Conservation (phyloP, 2,329 filamentous ascomycete genomes). For the Macrophomina tecta region DNA sequence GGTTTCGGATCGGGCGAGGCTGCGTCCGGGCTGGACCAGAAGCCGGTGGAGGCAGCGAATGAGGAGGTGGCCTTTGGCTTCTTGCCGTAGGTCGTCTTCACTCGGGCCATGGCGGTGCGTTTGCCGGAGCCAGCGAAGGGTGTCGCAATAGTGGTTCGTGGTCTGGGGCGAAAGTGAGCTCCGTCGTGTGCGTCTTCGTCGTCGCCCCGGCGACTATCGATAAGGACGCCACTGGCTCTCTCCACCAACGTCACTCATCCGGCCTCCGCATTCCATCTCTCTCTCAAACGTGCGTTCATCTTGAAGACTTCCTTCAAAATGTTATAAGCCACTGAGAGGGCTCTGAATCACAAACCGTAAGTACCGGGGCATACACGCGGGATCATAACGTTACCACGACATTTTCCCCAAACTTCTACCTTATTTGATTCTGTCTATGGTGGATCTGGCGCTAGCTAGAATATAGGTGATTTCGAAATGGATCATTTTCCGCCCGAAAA, state of each 20-base stretch:
- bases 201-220: conserved; percentile 18
- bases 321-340: too few relatives aligned
- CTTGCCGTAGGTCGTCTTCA: conserved; percentile 23
- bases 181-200: conserved; percentile 1
- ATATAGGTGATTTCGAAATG: too few relatives aligned
- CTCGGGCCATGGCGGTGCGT: conserved; percentile 11
- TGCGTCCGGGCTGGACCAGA: conserved; percentile 22
- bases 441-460: too few relatives aligned
- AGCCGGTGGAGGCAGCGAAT: conserved; percentile 6
- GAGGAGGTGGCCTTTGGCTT: conserved; percentile 2
- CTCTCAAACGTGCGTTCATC: too few relatives aligned
- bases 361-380: too few relatives aligned
- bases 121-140: not conserved
- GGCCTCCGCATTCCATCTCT: too few relatives aligned
- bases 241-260: not conserved
- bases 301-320: too few relatives aligned
- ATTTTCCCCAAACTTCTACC: too few relatives aligned
- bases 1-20: not conserved
- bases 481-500: too few relatives aligned
- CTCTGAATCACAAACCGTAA: too few relatives aligned
- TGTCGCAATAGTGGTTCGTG: not conserved
- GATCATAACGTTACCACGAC: too few relatives aligned
- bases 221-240: not conserved
- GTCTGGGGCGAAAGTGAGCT: not conserved
- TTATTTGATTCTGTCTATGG: too few relatives aligned